Evolutionary conservation across 371 early-diverging fungal species (phyloP).

Genomic region (Rhizopus sp.): DNA sequence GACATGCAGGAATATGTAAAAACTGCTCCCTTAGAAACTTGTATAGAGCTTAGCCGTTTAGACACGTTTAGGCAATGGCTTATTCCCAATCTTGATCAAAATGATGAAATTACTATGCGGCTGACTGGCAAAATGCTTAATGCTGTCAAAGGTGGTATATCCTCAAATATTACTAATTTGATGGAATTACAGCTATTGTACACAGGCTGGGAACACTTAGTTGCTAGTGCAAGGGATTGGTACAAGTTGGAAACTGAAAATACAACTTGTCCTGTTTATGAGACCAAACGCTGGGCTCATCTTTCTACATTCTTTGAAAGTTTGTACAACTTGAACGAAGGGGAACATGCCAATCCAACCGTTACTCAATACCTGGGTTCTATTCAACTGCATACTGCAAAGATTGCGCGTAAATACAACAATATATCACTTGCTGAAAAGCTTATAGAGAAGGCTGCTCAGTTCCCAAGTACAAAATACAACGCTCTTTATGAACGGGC

Average conservation of each 20-base stretch:
- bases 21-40: conserved; percentile 23
- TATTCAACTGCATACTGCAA: conserved; percentile 28
- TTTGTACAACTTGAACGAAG: conserved; percentile 1
- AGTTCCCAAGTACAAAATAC: conserved; percentile 15
- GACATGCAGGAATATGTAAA: conserved; percentile 10
- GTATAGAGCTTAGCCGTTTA: conserved; percentile 22
- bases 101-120: neutral
- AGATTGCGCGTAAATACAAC: conserved; percentile 33
- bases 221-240: conserved; percentile 26
- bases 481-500: conserved; percentile 29
- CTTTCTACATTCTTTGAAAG: conserved; percentile 18
- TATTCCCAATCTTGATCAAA: neutral
- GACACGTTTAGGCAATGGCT: conserved; percentile 26
- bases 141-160: conserved; percentile 23
- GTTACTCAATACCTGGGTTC: conserved; percentile 5
- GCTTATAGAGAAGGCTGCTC: conserved; percentile 18
- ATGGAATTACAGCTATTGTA: conserved; percentile 32
- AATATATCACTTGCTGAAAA: conserved; percentile 25
- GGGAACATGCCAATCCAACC: neutral
- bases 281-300: conserved; percentile 36
- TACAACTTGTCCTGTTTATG: conserved; percentile 10
- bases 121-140: conserved; percentile 19
- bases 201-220: conserved; percentile 13
- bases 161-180: conserved; percentile 19
- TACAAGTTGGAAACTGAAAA: neutral